Percentiles rank a stretch among this genome's conserved stretches.
Conservation (phyloP, 2,329 filamentous ascomycete species). For the Didymella keratinophila region DNA sequence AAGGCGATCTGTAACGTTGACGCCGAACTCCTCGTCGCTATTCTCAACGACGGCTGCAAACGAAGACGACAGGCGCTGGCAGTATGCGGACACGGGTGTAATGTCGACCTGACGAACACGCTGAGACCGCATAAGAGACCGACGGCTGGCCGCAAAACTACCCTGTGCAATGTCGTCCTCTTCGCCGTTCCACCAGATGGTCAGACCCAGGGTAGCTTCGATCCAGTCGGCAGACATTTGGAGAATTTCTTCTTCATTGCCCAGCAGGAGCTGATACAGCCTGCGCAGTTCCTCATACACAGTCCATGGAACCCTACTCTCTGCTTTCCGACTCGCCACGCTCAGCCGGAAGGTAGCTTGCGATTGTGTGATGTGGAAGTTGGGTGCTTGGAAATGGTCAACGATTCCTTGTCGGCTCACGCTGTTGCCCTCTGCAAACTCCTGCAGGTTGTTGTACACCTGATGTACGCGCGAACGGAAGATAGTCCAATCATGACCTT, state of each 20-base stretch:
- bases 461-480: constrained; percentile 79
- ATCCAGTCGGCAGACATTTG: constrained; percentile 87
- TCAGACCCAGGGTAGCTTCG: constrained; percentile 82
- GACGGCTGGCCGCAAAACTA: constrained; percentile 56
- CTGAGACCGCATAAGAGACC: constrained; percentile 50
- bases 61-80: constrained; percentile 73
- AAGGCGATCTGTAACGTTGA: constrained; percentile 77
- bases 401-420: constrained; percentile 55
- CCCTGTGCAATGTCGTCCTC: constrained; percentile 57
- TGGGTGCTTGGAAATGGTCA: constrained; percentile 54
- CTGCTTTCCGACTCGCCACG: constrained; percentile 74
- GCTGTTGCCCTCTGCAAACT: constrained; percentile 79
- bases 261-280: constrained; percentile 82
- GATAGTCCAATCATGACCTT: constrained; percentile 80
- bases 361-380: constrained; percentile 52
- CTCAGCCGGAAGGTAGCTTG: constrained; percentile 68
- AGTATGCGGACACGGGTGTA: constrained; percentile 71
- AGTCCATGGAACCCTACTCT: constrained; percentile 87
- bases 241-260: constrained; percentile 77
- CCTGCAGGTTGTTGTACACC: constrained; percentile 73
- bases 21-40: constrained; percentile 71
- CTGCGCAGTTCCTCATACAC: constrained; percentile 85
- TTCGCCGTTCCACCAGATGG: constrained; percentile 91
- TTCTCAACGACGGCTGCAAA: constrained; percentile 72
- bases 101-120: constrained; percentile 58